phyloP scores from a whole-genome alignment of 495 filamentous ascomycete genomes.

The Lasiosphaeria hispida region DNA sequence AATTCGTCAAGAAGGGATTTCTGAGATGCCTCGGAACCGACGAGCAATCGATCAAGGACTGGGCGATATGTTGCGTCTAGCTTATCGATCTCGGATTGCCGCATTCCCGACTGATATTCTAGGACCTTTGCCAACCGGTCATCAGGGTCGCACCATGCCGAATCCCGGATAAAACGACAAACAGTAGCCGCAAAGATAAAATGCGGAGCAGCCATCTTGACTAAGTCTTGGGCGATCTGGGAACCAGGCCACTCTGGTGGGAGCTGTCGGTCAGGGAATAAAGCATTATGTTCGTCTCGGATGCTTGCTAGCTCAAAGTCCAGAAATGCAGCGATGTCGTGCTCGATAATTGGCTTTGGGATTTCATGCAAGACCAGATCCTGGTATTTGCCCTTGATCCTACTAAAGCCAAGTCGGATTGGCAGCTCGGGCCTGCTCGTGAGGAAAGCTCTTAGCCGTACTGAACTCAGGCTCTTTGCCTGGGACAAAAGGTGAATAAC shows the following conservation, averaged over 20 bases:
- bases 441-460: constrained; percentile 13
- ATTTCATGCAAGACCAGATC: constrained; percentile 30
- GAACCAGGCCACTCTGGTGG: constrained; percentile 40
- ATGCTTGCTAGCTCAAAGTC: constrained; percentile 20
- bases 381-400: constrained; percentile 18
- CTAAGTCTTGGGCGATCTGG: constrained; percentile 31
- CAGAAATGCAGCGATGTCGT: constrained; percentile 33
- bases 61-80: constrained; percentile 30
- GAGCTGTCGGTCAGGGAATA: constrained; percentile 3
- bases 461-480: constrained; percentile 3
- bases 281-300: constrained; percentile 15
- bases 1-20: too few relatives aligned
- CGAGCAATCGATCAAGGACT: constrained; percentile 21
- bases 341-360: constrained; percentile 19
- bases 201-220: constrained; percentile 35
- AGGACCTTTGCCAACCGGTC: constrained; percentile 21
- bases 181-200: constrained; percentile 47
- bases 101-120: not conserved
- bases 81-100: constrained; percentile 23
- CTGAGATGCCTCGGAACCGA: constrained; percentile 10
- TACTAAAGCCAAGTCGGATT: constrained; percentile 25
- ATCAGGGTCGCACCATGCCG: constrained; percentile 3
- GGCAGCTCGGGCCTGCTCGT: constrained; percentile 30
- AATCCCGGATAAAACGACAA: constrained; percentile 35
- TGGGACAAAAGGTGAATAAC: constrained; percentile 37